Base-by-base conservation (phyloP, 2,329 filamentous ascomycete species). In the Fusarium goolgardi region DNA sequence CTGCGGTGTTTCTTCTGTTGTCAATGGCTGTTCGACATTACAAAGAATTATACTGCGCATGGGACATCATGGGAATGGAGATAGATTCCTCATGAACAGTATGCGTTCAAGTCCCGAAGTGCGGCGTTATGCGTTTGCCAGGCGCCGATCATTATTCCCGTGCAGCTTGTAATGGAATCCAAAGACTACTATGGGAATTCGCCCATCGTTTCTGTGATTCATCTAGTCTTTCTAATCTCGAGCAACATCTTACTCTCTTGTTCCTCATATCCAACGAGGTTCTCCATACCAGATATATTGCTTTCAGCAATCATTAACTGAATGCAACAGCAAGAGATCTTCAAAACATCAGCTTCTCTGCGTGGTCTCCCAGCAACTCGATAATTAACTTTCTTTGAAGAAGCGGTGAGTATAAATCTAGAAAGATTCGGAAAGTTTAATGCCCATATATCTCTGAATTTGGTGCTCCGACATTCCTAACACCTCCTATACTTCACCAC, bases 381-480 rank as follows among this genome's bases (percentile, higher is more conserved):
- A 40, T 32, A 58, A 69, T 69, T 66, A 66, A 58, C 61, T 69
- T 69, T 69, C 25, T 37, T 25, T 11, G 40, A 49, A 52, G 52
- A 34, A 54, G 60, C 66, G 52, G 65, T 62, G 61, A 52, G 53
- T 31, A 23, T 12, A 16, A 41, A 40, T 69, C 56, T 66, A 52
- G 65, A 62, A 66, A 66, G 20, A 37, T 69, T 66, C 56, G 41
- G 12, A 69, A 69, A 69, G 65, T 52, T 54, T 58, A 69, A 45
- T 62, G 37, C 40, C 27, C 40, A 53, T 46, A 41, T 37, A 20
- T 40, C 50, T 53, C 52, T 65, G 51, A 50, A 52, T 55, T 63
- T 66, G 52, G 65, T 25, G 31, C 40, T 55, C 41, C 57, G 27
- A 52, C 65, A 69, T 69, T 69, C 61, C 65, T 50, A 31, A 29